Conservation (phyloP, 805 yeast genomes). For the Priceomyces melissophilus region DNA sequence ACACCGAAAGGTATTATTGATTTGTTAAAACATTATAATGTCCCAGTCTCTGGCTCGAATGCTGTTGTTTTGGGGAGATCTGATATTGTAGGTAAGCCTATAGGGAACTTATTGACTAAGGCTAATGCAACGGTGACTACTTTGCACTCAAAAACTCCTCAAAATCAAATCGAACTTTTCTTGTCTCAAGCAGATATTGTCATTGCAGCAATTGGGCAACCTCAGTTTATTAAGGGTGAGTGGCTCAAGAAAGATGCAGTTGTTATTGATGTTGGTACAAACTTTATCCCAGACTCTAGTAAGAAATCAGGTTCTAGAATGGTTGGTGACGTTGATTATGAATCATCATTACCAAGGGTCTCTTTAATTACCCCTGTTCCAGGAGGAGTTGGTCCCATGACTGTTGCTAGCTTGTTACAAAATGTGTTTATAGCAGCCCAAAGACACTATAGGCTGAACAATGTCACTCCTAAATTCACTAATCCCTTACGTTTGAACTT, state of each 20-base stretch:
- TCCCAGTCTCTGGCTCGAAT: slow-evolving; percentile 57
- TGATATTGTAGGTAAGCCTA: slow-evolving; percentile 82
- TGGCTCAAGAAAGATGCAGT: slow-evolving; percentile 69
- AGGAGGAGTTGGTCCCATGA: slow-evolving; percentile 93
- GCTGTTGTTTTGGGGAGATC: slow-evolving; percentile 87
- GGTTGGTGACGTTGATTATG: slow-evolving; percentile 77
- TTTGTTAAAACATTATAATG: slow-evolving; percentile 54
- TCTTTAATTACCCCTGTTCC: slow-evolving; percentile 81
- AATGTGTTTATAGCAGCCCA: slow-evolving; percentile 71
- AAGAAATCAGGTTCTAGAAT: slow-evolving; percentile 67
- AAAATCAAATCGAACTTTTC: slow-evolving; percentile 44
- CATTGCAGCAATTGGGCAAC: slow-evolving; percentile 71
- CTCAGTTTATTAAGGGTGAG: slow-evolving; percentile 68
- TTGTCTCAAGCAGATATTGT: slow-evolving; percentile 69
- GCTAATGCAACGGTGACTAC: slow-evolving; percentile 74
- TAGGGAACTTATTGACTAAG: slow-evolving; percentile 65
- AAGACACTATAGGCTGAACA: slow-evolving; percentile 39
- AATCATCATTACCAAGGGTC: slow-evolving; percentile 51
- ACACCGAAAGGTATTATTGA: slow-evolving; percentile 80
- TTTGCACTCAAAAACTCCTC: slow-evolving; percentile 64
- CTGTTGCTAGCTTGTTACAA: slow-evolving; percentile 76
- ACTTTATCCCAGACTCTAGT: slow-evolving; percentile 62
- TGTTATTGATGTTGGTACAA: slow-evolving; percentile 82
- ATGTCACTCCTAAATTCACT: slow-evolving; percentile 42
- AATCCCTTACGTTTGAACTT: slow-evolving; percentile 57